phyloP scores from a whole-genome alignment of 495 filamentous ascomycete species.

The Penicillium paxilli region DNA sequence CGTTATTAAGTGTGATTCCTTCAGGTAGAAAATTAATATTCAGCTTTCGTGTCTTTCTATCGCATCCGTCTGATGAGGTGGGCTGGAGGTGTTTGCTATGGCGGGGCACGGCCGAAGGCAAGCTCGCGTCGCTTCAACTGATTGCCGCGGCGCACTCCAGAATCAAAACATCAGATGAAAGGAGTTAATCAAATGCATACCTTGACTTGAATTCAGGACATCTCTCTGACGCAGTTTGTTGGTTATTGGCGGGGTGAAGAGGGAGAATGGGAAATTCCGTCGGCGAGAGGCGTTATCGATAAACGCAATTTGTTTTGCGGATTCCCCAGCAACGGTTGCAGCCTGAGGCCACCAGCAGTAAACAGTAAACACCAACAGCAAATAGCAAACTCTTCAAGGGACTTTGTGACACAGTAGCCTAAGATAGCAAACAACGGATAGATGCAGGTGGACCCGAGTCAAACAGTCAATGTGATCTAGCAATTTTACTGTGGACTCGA shows the following conservation, averaged over 20 bases:
- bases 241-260: conserved; percentile 8
- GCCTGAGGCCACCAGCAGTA: conserved; percentile 16
- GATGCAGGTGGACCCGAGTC: no score
- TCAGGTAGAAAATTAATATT: not conserved
- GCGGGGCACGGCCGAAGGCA: no score
- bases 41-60: not conserved
- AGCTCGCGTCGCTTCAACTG: not conserved
- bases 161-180: not conserved
- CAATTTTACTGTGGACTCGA: no score
- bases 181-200: not conserved
- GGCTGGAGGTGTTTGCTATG: not conserved
- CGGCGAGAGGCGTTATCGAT: conserved; percentile 25
- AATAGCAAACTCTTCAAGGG: not conserved
- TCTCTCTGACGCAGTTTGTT: conserved; percentile 1
- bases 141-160: not conserved
- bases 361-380: not conserved
- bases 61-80: not conserved
- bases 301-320: conserved; percentile 22
- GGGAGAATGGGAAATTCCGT: conserved; percentile 16
- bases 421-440: no score
- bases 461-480: no score
- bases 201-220: conserved; percentile 10
- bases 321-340: conserved; percentile 23
- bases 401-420: no score
- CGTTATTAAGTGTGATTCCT: not conserved